Evolutionary conservation across 1,284 basidiomycete species (phyloP), one percentile per base, ranked within the genome.

Genomic region (Butyriboletus appendiculatus): DNA sequence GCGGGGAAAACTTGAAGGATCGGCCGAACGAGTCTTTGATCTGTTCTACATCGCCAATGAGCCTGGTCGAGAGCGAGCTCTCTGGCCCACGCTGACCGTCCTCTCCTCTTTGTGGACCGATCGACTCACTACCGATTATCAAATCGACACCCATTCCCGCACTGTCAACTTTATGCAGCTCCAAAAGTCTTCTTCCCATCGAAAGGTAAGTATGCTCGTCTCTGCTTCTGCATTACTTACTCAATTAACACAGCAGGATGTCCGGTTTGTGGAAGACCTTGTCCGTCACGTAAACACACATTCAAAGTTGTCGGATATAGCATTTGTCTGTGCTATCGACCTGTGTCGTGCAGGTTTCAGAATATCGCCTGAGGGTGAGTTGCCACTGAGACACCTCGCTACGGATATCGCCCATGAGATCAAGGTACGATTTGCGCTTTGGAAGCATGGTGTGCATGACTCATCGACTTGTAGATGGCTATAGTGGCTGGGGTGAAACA

Each of bases 1-100:
- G 14, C 78, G 85, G 44, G 84, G 86, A 35, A 79, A 77, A 45
- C 75, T 92, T 15, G 94, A 95, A 55, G 90, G 90, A 44, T 85
- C 85, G 0, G 86, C 92, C 1, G 92, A 95, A 64, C 82, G 88
- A 14, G 81, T 94, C 5, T 95, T 92, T 61, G 93, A 96, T 68
- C 72, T 88, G 11, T 74, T 96, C 4, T 84, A 82, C 62, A 78
- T 81, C 33, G 72, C 78, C 32, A 79, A 83, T 20, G 82, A 86
- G 50, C 75, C 76, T n/a, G 73, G 74, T 55, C 65, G 80, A 67
- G 75, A 82, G 70, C 68, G 85, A 70, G 77, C 82, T 33, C 76
- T 92, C 46, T 96, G 93, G 88, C 94, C 94, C 0, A 85, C 89
- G 12, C 80, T 97, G 58, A 83, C 88, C 0, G 81, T 89, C 44